These are phyloP conservation scores for Chaetomiaceae sp. DNA, from an alignment of 2,329 filamentous ascomycete genomes.

Conservation along the genomic window DNA sequence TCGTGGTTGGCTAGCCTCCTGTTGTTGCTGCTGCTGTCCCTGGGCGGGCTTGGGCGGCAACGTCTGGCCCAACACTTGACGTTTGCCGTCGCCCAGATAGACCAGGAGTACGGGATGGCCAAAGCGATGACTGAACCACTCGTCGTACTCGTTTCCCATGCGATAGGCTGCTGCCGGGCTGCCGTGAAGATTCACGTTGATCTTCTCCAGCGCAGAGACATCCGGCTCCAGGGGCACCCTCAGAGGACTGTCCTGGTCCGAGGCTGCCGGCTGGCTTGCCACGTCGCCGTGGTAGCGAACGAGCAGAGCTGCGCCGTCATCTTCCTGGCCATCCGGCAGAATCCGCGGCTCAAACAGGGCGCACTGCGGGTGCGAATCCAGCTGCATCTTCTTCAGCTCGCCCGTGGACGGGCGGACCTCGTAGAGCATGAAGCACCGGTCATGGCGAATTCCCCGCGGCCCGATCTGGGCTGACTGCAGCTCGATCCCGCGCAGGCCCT, in stretches of 20 bases:
- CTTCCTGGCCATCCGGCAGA: conserved; percentile 18
- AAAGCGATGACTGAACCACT: conserved; percentile 63
- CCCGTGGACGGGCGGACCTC: conserved; percentile 37
- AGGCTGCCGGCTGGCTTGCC: conserved; percentile 25
- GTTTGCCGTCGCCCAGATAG: conserved; percentile 56
- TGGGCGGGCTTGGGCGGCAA: conserved; percentile 31
- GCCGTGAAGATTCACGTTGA: conserved; percentile 53
- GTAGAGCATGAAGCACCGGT: conserved; percentile 66
- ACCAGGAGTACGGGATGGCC: conserved; percentile 56
- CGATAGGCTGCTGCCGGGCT: conserved; percentile 54
- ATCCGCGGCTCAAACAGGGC: conserved; percentile 59
- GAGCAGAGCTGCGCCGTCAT: conserved; percentile 28
- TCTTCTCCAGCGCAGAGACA: conserved; percentile 36
- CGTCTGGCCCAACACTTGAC: conserved; percentile 55
- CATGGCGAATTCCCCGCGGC: conserved; percentile 57
- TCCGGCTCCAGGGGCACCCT: conserved; percentile 53
- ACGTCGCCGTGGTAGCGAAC: conserved; percentile 36
- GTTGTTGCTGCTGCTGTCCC: conserved; percentile 9
- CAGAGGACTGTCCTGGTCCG: conserved; percentile 35
- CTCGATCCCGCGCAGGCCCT: conserved; percentile 58
- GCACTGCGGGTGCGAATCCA: conserved; percentile 52
- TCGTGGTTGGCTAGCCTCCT: too few relatives aligned
- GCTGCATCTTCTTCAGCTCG: conserved; percentile 51
- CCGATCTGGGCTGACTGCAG: conserved; percentile 49
- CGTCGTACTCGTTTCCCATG: conserved; percentile 54